These are phyloP conservation scores for Heterobasidion irregulare DNA, from an alignment of 1,284 basidiomycete genomes.

Conservation along the genomic window DNA sequence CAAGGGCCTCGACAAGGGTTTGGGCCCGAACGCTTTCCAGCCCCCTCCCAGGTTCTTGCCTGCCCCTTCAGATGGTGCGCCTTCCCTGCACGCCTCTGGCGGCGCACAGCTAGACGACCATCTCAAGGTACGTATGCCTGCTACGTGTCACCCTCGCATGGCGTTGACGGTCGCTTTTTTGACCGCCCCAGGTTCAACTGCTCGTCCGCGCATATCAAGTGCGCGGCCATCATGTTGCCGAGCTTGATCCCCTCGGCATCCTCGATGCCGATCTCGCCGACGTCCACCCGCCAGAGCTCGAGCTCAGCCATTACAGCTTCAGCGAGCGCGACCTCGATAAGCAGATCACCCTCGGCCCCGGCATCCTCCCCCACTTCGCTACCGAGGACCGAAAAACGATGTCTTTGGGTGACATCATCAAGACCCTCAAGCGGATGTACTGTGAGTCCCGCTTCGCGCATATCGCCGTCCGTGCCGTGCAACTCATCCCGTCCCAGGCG, in stretches of 20 bases:
- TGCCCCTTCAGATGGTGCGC: slow-evolving; percentile 73
- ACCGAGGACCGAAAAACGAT: slow-evolving; percentile 80
- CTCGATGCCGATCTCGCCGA: slow-evolving; percentile 80
- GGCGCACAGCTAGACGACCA: slow-evolving; percentile 86
- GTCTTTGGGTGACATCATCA: slow-evolving; percentile 90
- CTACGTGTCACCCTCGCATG: neutral
- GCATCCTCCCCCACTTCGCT: slow-evolving; percentile 93
- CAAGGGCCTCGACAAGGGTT: slow-evolving; percentile 84
- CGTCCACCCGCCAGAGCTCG: slow-evolving; percentile 77
- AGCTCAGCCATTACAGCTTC: slow-evolving; percentile 92
- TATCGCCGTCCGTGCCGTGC: neutral
- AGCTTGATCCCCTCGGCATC: slow-evolving; percentile 93
- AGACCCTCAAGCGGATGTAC: slow-evolving; percentile 89
- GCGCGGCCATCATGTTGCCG: slow-evolving; percentile 93
- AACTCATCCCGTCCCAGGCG: slow-evolving; percentile 42
- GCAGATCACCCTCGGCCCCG: slow-evolving; percentile 90
- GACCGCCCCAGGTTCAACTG: slow-evolving; percentile 84
- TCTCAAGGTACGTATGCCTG: slow-evolving; percentile 73
- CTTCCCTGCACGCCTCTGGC: slow-evolving; percentile 66
- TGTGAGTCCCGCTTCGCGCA: slow-evolving; percentile 44
- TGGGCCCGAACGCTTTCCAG: slow-evolving; percentile 81
- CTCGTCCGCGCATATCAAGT: slow-evolving; percentile 98
- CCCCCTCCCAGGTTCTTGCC: slow-evolving; percentile 72
- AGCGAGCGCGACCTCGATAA: slow-evolving; percentile 90
- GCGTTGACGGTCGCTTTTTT: slow-evolving; percentile 2